phyloP scores from a whole-genome alignment of 305 asterid genomes.

The Solanum aculeatissimum region DNA sequence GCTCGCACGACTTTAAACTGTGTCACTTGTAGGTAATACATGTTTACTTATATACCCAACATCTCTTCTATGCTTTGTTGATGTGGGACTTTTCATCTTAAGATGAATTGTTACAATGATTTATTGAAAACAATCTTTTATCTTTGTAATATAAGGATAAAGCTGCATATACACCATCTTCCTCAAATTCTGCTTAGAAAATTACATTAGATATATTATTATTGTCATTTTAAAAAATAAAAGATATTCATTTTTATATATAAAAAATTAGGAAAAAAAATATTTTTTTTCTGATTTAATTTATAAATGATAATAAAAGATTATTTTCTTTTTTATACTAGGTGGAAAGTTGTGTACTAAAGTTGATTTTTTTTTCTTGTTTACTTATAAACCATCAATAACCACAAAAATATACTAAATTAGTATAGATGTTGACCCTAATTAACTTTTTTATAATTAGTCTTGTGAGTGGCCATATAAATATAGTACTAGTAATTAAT shows the following conservation, averaged over 20 bases:
- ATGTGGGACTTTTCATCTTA: too few species aligned
- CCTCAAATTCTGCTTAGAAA: neutral
- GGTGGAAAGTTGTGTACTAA: neutral
- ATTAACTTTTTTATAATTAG: neutral
- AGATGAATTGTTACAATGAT: too few species aligned
- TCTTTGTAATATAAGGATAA: neutral
- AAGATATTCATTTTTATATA: neutral
- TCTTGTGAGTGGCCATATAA: neutral
- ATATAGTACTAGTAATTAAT: neutral
- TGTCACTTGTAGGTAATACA: too few species aligned
- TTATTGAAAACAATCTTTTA: neutral
- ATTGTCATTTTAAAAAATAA: too few species aligned
- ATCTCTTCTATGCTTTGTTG: too few species aligned
- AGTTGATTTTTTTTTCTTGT: neutral
- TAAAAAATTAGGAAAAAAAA: neutral
- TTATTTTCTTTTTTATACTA: neutral
- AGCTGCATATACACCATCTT: fast-evolving
- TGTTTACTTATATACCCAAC: too few species aligned
- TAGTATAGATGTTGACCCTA: neutral
- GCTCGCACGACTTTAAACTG: too few species aligned
- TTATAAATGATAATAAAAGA: neutral
- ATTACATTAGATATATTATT: neutral
- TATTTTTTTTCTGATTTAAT: neutral
- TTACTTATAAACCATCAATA: neutral
- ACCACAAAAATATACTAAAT: neutral